Base-by-base conservation (phyloP, 805 yeast genomes). In the Candida fluviatilis region DNA sequence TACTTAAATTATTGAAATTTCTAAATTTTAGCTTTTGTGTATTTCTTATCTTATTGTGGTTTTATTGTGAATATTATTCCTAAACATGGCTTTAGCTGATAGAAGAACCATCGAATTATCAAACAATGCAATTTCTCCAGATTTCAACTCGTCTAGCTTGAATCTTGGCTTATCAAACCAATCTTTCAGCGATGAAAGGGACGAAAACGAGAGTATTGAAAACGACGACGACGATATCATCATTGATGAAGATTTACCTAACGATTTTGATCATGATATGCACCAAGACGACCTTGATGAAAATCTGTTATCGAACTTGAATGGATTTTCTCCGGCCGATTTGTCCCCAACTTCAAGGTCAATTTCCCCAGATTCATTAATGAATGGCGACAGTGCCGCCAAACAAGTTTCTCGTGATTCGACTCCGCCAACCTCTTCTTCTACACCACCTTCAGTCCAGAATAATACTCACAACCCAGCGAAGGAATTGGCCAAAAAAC, bases 31-130 rank as follows among this genome's bases (percentile, higher is more conserved):
- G 16, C 26, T 34, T 34, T 34, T 25, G 21, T 34, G 16, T 14
- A 31, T 19, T 36, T 12, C 24, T 21, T 21, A 26, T 26, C 29
- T 26, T 26, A 12, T 13, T 6, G 29, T 26, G 29, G 7, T 26
- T 7, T 26, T 27, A 14, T 13, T 25, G 21, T 34, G 17, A 17
- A 27, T 17, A 25, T 34, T 39, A 25, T 21, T 23, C 17, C 34
- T 24, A 32, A 55, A 30, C 33, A 78, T 78, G 84, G 84, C 84
- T 40, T 69, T 78, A 62, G 78, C 84, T 44, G 80, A 78, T 54
- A 73, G 81, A 66, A 76, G 82, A 69, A 83, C 83, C 18, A 68
- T 76, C 37, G 75, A 71, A 25, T 64, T 77, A 49, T 75, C 80
- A 33, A 70, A 69, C 17, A 57, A 73, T 32, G 69, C 76, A 14